Evolutionary conservation across 768 basidiomycete genomes (phyloP).

Genomic region (Leccinum uliginosum): DNA sequence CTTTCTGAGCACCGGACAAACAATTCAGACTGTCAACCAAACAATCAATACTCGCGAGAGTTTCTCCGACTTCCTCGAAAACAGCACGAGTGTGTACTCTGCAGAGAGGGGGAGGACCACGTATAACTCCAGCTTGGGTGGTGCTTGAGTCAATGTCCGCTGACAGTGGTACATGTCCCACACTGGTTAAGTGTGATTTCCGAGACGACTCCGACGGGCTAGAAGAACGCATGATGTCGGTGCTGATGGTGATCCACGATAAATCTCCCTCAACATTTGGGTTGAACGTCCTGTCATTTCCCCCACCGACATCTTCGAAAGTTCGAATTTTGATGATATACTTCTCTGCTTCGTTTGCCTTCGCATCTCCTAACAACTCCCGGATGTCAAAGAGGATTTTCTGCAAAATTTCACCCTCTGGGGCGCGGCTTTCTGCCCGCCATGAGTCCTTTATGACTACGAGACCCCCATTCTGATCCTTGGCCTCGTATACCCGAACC

Average conservation of each 20-base stretch:
- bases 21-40: background rate
- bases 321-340: background rate
- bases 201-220: too few species aligned
- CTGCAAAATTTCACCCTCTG: background rate
- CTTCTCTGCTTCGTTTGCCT: background rate
- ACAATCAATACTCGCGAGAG: background rate
- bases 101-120: too few species aligned
- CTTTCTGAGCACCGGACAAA: background rate
- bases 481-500: conserved; percentile 1
- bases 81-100: background rate
- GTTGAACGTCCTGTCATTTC: too few species aligned
- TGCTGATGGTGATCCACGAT: too few species aligned
- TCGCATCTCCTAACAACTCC: background rate
- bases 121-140: too few species aligned
- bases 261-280: too few species aligned
- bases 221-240: too few species aligned
- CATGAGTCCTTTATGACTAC: conserved; percentile 10
- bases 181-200: too few species aligned
- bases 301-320: background rate
- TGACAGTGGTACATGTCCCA: too few species aligned
- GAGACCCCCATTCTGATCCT: background rate
- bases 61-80: background rate
- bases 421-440: background rate
- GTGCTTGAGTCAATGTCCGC: too few species aligned
- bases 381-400: background rate